Evolutionary conservation across 352 stramenopile genomes (phyloP), one percentile per base, ranked within the genome.

Genomic region (Detonula confervacea): DNA sequence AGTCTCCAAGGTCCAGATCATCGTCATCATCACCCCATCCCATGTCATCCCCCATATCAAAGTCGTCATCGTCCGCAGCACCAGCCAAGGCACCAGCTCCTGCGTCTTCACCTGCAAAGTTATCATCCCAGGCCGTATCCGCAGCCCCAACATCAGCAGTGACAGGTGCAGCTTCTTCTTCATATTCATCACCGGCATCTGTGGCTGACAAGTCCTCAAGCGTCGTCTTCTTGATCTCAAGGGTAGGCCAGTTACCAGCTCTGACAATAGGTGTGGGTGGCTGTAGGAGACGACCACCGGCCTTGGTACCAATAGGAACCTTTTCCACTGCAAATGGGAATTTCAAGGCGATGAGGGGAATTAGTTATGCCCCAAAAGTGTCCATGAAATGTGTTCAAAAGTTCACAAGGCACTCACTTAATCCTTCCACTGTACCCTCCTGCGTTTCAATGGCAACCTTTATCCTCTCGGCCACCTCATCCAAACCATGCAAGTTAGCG

Each of bases 181-280:
- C 80, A 39, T 88, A 71, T n/a, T 81, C 57, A 16, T 70, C 75
- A 37, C 64, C 80, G 24, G 56, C 71, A 67, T 90, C 83, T 30
- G 79, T 86, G 18, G 81, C 76, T 24, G 87, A 87, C 35, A 94
- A 76, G 69, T 94, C 90, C 60, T 95, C 89, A 61, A 96, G 87
- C 49, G 89, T 91, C 27, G 83, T 92, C 66, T 95, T 95, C 51
- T 90, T 84, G 30, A 99, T 97, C 83, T 97, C 95, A n/a, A 99
- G 89, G 29, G 98, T 95, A 18, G 97, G 96, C 97, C 97, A 99
- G 86, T 99, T 99, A 54, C 98, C 95, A 70, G 95, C 96, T 76
- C 96, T 90, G 12, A 98, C 77, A 51, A 99, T 97, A 22, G 96
- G 96, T 18, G 96, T 96, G 29, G 97, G 96, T 9, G 97, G 97